Evolutionary conservation across 306 rosid species (phyloP), one percentile per base, ranked within the genome.

Genomic region (Lithocarpus polystachyus): DNA sequence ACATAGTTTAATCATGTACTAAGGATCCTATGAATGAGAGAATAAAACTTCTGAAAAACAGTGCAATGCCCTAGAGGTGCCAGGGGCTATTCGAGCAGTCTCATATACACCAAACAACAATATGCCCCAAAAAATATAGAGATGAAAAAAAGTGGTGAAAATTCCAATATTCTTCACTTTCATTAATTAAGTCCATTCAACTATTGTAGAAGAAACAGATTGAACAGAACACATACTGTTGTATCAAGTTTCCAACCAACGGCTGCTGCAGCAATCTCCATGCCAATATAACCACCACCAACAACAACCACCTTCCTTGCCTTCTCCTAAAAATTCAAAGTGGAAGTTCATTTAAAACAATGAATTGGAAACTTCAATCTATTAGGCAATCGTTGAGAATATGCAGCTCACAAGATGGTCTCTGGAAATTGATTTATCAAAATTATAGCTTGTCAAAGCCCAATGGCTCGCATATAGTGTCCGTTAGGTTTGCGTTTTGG

Each of bases 211-310:
- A 22, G 75, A 70, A 80, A 64, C 23, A 71, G 56, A 19, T 29
- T 62, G 52, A 59, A 83, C 53, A 64, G 29, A 54, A 75, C 17
- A 83, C 95, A 56, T 88, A 92, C 97, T 29, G 99, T 92, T 65
- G 99, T 94, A 86, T 94, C 95, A 78, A 91, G 97, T 35, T 94
- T 89, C 99, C 99, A 94, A 80, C 77, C 99, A 89, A 79, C 86
- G 75, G 95, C 92, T 65, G 98, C 99, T 26, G 99, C 99, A 67
- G 97, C 99, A 85, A 92, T 88, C 90, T 95, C 98, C 98, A 92
- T 87, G 71, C 99, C 99, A 77, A 94, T 94, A 80, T 94, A 92
- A 75, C 99, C 99, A 84, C 99, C 99, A 68, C 99, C 99, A 56
- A 94, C 97, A 72, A 94, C 79, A 57, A 89, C 97, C 82, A 92